Evolutionary conservation across 2,329 filamentous ascomycete genomes (phyloP).

Genomic region (Hysterium pulicare): DNA sequence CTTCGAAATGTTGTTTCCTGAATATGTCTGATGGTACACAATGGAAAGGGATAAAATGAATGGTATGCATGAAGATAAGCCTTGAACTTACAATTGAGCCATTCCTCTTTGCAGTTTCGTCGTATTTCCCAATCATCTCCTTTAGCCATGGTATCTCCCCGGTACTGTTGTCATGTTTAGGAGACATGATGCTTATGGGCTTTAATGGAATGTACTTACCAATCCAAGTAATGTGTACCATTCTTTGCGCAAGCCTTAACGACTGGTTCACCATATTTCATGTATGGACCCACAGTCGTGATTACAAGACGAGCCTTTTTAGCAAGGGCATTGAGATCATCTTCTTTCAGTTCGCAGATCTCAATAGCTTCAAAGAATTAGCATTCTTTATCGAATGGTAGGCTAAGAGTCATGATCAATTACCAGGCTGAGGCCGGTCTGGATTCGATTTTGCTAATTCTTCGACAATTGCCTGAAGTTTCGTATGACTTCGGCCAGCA

Average conservation of each 20-base stretch:
- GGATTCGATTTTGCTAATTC: slow-evolving; percentile 65
- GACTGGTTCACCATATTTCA: slow-evolving; percentile 61
- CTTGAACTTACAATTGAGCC: slow-evolving; percentile 53
- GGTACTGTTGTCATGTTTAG: too few species aligned
- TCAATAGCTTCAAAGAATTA: slow-evolving; percentile 35
- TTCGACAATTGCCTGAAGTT: slow-evolving; percentile 66
- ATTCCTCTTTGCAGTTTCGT: slow-evolving; percentile 56
- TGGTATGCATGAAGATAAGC: background rate
- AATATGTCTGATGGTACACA: too few species aligned
- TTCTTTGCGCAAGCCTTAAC: slow-evolving; percentile 62
- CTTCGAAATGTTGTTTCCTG: too few species aligned
- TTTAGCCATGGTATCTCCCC: slow-evolving; percentile 64
- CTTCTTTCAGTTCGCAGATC: slow-evolving; percentile 41
- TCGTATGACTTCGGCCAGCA: slow-evolving; percentile 74
- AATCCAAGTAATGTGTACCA: slow-evolving; percentile 67
- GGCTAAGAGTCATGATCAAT: too few species aligned
- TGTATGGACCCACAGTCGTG: slow-evolving; percentile 62
- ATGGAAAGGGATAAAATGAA: background rate
- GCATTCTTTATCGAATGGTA: slow-evolving; percentile 1
- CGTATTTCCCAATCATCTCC: slow-evolving; percentile 60
- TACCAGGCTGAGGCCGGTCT: slow-evolving; percentile 69
- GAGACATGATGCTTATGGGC: too few species aligned
- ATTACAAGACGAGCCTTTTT: slow-evolving; percentile 58
- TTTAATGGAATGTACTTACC: slow-evolving; percentile 38
- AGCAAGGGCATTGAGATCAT: slow-evolving; percentile 51